A percentile compares a stretch with the other conserved stretches of the same genome.
Conservation (phyloP, 2,329 filamentous ascomycete species). For the Fusarium staphyleae region DNA sequence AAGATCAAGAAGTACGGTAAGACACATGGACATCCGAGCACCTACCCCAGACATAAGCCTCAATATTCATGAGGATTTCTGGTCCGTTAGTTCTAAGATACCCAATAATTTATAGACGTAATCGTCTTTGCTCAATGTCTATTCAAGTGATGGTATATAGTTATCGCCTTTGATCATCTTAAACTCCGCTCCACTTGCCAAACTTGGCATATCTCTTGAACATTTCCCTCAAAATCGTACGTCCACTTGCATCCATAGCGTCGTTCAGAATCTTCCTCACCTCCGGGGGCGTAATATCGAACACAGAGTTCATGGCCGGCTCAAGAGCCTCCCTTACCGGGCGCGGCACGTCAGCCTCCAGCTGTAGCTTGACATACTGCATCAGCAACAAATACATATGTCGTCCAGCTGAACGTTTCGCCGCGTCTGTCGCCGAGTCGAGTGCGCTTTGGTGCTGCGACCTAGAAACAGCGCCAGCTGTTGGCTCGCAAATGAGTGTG, state of each 20-base stretch:
- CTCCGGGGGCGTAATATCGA: slow-evolving; percentile 64
- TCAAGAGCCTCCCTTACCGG: slow-evolving; percentile 63
- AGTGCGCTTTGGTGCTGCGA: slow-evolving; percentile 54
- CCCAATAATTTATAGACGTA: slow-evolving; percentile 27
- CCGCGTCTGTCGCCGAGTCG: slow-evolving; percentile 66
- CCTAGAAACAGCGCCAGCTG: slow-evolving; percentile 61
- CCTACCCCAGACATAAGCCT: slow-evolving; percentile 49
- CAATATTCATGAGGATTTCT: slow-evolving; percentile 5
- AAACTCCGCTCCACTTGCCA: slow-evolving; percentile 69
- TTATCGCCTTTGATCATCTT: slow-evolving; percentile 32
- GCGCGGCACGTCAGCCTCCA: slow-evolving; percentile 60
- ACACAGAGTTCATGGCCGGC: slow-evolving; percentile 64
- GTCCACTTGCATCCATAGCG: slow-evolving; percentile 63
- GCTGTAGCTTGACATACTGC: slow-evolving; percentile 66
- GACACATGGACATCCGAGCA: slow-evolving; percentile 65
- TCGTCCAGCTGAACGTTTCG: slow-evolving; percentile 66
- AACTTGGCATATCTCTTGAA: slow-evolving; percentile 67
- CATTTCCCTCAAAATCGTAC: slow-evolving; percentile 65
- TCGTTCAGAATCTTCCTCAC: slow-evolving; percentile 65
- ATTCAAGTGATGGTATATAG: slow-evolving; percentile 28
- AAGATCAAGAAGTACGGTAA: slow-evolving; percentile 65
- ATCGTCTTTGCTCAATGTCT: slow-evolving; percentile 13
- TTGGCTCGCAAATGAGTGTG: slow-evolving; percentile 66
- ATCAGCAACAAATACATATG: slow-evolving; percentile 68
- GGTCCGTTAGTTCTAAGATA: slow-evolving; percentile 22